phyloP scores from a whole-genome alignment of 2,329 filamentous ascomycete species.

The Fusarium paranaense region DNA sequence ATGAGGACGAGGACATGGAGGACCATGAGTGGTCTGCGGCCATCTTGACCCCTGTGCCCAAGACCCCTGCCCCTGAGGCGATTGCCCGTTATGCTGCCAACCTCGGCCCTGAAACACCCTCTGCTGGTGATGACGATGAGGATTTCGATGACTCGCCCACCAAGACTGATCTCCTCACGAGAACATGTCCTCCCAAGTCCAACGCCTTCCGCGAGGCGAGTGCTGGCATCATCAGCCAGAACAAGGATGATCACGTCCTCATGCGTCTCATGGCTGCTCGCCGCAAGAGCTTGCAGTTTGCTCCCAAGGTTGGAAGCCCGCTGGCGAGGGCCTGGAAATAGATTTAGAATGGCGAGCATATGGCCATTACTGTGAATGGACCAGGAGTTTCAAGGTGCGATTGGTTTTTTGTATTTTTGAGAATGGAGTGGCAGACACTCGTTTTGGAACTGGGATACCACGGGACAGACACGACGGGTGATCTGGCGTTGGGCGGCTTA shows the following conservation, averaged over 20 bases:
- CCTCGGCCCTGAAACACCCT: conserved; percentile 59
- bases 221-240: conserved; percentile 57
- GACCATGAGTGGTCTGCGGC: conserved; percentile 57
- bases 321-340: conserved; percentile 68
- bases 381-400: conserved; percentile 31
- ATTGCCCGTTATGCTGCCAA: conserved; percentile 65
- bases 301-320: conserved; percentile 80
- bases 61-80: conserved; percentile 68
- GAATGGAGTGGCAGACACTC: conserved; percentile 34
- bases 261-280: conserved; percentile 77
- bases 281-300: conserved; percentile 82
- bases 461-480: conserved; percentile 36
- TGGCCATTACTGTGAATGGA: conserved; percentile 27
- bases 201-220: conserved; percentile 54
- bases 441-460: conserved; percentile 38
- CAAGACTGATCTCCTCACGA: conserved; percentile 56
- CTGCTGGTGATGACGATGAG: conserved; percentile 47
- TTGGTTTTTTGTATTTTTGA: conserved; percentile 15
- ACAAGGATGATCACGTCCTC: conserved; percentile 68
- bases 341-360: neutral
- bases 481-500: conserved; percentile 36
- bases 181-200: conserved; percentile 67
- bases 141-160: conserved; percentile 46
- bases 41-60: conserved; percentile 67
- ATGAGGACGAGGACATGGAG: conserved; percentile 53